Base-by-base conservation (phyloP, 352 stramenopile species). In the Phytophthora palmivora region DNA sequence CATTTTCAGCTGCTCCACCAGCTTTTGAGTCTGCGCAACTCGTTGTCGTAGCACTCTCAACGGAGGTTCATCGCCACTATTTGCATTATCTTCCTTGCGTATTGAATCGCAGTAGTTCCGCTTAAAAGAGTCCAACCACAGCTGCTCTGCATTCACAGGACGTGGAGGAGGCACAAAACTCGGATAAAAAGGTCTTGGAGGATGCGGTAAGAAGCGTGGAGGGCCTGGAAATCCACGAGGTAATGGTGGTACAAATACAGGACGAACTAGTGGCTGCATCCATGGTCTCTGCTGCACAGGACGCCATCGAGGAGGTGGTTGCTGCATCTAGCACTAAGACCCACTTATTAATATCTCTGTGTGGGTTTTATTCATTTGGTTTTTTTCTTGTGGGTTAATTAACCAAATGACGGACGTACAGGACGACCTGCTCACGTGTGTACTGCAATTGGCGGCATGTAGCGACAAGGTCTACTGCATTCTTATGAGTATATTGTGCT, bases 371-470 rank as follows among this genome's bases (percentile, higher is more conserved):
- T n/a, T n/a, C n/a, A n/a, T n/a, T n/a, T n/a, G n/a, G n/a, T n/a
- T n/a, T n/a, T n/a, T n/a, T n/a, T n/a, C n/a, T n/a, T n/a, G n/a
- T n/a, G n/a, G n/a, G n/a, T n/a, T n/a, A n/a, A n/a, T n/a, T n/a
- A n/a, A n/a, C n/a, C n/a, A n/a, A 28, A 89, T 88, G 79, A 70
- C 62, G 8, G 77, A 90, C 54, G 73, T 82, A 12, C 67, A 89
- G 3, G 67, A 73, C 57, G 83, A 82, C 8, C 58, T 92, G 60
- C 67, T 92, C 54, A 88, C 89, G 67, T 89, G 83, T 60, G 83
- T 88, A 56, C 70, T 92, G 67, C 83, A 92, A 58, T 58, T 92
- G 42, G 78, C 78, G 19, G 78, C 76, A 60, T 91, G 83, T 53
- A 89, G 79, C 66, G 81, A 92, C 61, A 92, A 89, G 74, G 83